Evolutionary conservation across 495 filamentous ascomycete genomes (phyloP).

Genomic region (Bombardia bombarda): DNA sequence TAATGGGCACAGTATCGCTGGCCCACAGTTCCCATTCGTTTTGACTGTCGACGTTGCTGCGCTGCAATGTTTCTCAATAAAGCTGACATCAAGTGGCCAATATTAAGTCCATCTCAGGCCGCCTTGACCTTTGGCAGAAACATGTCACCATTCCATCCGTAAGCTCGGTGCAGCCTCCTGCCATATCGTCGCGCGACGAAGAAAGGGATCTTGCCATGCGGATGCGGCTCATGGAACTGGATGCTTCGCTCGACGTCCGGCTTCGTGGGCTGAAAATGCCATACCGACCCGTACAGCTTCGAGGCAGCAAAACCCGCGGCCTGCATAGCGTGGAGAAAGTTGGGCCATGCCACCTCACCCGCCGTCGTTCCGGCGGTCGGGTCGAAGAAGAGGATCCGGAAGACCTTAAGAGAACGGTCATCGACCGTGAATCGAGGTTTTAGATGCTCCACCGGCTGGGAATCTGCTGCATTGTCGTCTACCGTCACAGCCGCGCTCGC

Average conservation of each 20-base stretch:
- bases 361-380: conserved; percentile 7
- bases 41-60: too few relatives aligned
- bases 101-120: too few relatives aligned
- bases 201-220: conserved; percentile 33
- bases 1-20: too few relatives aligned
- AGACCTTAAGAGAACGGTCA: conserved; percentile 25
- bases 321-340: conserved; percentile 46
- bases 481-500: conserved; percentile 3
- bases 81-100: too few relatives aligned
- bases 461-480: not conserved
- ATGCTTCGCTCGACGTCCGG: conserved; percentile 32
- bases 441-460: not conserved
- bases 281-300: conserved; percentile 48
- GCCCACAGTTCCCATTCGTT: too few relatives aligned
- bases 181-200: conserved; percentile 8
- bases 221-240: conserved; percentile 46
- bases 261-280: conserved; percentile 38
- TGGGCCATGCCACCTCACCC: conserved; percentile 42
- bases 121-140: conserved; percentile 7
- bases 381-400: conserved; percentile 18
- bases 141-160: conserved; percentile 12
- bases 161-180: conserved; percentile 8
- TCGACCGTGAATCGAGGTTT: conserved; percentile 27
- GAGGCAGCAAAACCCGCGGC: conserved; percentile 34
- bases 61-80: too few relatives aligned